phyloP scores from a whole-genome alignment of 2,329 filamentous ascomycete species.

The Penicillium corylophilum region DNA sequence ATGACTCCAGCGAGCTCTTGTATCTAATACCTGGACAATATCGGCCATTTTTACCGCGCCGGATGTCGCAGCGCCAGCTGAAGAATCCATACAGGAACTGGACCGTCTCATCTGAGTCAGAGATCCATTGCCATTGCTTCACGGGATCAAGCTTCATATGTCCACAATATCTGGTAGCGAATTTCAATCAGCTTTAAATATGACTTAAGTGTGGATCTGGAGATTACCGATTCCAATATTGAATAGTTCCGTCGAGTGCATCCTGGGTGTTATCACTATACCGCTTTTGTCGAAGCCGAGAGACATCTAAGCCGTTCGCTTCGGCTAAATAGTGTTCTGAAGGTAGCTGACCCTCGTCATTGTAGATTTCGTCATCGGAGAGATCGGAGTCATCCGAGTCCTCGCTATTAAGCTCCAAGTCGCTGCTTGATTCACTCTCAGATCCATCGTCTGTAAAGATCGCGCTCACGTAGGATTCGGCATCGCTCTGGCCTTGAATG shows the following conservation, averaged over 20 bases:
- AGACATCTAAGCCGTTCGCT: conserved; percentile 21
- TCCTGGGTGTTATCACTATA: conserved; percentile 16
- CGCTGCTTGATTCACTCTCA: conserved; percentile 14
- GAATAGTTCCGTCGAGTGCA: background rate
- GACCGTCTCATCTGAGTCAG: conserved; percentile 2
- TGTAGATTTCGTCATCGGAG: background rate
- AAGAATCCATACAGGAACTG: conserved; percentile 13
- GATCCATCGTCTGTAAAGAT: conserved; percentile 8
- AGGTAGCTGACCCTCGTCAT: conserved; percentile 14
- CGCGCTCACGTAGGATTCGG: background rate
- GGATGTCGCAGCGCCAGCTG: conserved; percentile 10
- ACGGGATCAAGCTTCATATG: background rate
- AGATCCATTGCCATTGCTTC: background rate
- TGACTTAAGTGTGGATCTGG: conserved; percentile 4
- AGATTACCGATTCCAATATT: background rate
- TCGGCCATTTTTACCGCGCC: conserved; percentile 14
- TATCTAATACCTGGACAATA: conserved; percentile 11
- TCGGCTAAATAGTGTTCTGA: conserved; percentile 19
- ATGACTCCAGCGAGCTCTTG: conserved; percentile 21
- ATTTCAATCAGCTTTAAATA: background rate
- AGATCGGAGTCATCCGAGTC: conserved; percentile 13
- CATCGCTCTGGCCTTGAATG: background rate
- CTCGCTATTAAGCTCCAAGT: conserved; percentile 9
- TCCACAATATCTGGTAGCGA: background rate
- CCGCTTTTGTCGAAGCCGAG: conserved; percentile 20